A percentile compares a stretch with the other conserved stretches of the same genome.
phyloP scores from a whole-genome alignment of 495 filamentous ascomycete genomes.

The Penicillium ochrochloron region DNA sequence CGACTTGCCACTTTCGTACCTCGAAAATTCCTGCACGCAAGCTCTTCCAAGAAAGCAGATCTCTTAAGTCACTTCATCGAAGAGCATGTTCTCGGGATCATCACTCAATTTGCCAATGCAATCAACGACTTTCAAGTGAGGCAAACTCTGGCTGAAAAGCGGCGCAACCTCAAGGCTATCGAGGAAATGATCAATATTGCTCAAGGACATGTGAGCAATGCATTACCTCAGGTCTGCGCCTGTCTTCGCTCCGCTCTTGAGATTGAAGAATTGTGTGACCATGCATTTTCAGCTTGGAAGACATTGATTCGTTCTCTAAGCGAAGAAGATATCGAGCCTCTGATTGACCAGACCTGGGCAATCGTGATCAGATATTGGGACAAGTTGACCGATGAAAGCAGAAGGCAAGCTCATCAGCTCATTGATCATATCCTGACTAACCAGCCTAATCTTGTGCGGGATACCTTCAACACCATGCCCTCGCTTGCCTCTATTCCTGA shows the following conservation, averaged over 20 bases:
- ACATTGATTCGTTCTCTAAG: slow-evolving; percentile 72
- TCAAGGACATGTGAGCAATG: slow-evolving; percentile 69
- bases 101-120: slow-evolving; percentile 77
- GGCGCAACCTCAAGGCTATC: slow-evolving; percentile 77
- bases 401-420: slow-evolving; percentile 59
- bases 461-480: slow-evolving; percentile 73
- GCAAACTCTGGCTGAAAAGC: slow-evolving; percentile 68
- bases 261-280: slow-evolving; percentile 69
- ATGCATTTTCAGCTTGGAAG: slow-evolving; percentile 84
- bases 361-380: slow-evolving; percentile 83
- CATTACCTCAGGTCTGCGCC: slow-evolving; percentile 82
- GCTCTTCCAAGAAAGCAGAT: slow-evolving; percentile 54
- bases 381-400: slow-evolving; percentile 63
- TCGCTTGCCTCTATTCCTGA: slow-evolving; percentile 74
- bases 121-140: slow-evolving; percentile 71
- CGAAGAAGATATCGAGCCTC: slow-evolving; percentile 74
- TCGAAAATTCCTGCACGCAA: slow-evolving; percentile 55
- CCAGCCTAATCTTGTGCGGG: slow-evolving; percentile 61
- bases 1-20: slow-evolving; percentile 69
- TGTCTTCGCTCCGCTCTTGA: slow-evolving; percentile 84
- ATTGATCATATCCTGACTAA: slow-evolving; percentile 66
- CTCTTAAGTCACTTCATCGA: slow-evolving; percentile 80
- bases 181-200: slow-evolving; percentile 84
- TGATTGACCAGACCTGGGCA: slow-evolving; percentile 87
- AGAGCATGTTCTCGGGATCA: slow-evolving; percentile 83